Conservation (phyloP, 805 yeast species). For the Suhomyces sp. region DNA sequence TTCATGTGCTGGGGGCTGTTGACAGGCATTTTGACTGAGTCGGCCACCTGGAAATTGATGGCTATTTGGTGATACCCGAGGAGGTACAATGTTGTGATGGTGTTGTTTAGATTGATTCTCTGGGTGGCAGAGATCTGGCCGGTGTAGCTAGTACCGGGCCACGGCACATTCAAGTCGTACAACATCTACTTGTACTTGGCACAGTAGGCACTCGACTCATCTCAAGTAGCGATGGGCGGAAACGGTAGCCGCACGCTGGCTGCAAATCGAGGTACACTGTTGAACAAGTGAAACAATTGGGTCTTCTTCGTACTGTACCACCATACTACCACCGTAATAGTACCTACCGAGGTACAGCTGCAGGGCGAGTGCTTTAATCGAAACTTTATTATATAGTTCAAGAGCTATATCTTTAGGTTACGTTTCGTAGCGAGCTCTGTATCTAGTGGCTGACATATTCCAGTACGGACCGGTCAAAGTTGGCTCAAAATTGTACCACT, state of each 20-base stretch:
- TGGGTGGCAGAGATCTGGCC: conserved; percentile 41
- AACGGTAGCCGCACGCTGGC: not conserved
- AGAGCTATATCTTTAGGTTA: too few species aligned
- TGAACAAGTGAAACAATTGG: too few species aligned
- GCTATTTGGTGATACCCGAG: conserved; percentile 78
- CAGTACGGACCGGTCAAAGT: not conserved
- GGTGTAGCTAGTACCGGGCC: conserved; percentile 58
- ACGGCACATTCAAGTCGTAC: conserved; percentile 68
- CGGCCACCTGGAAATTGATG: conserved; percentile 58
- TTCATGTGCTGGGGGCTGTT: conserved; percentile 43
- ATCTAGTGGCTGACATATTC: not conserved
- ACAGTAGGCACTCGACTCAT: not conserved
- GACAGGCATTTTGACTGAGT: conserved; percentile 51
- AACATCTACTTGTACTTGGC: conserved; percentile 5
- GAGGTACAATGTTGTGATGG: conserved; percentile 50
- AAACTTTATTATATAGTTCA: too few species aligned
- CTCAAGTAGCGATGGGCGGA: not conserved
- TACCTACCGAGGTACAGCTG: too few species aligned
- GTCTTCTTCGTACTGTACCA: too few species aligned
- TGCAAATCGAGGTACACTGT: not conserved
- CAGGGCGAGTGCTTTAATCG: too few species aligned
- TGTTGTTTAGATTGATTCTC: conserved; percentile 43
- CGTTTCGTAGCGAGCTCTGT: too few species aligned
- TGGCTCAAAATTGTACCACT: not conserved
- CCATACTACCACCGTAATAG: too few species aligned